A percentile compares a stretch with the other conserved stretches of the same genome.
These are phyloP conservation scores for Phytopythium vexans DNA, from an alignment of 352 stramenopile genomes.

Conservation along the genomic window DNA sequence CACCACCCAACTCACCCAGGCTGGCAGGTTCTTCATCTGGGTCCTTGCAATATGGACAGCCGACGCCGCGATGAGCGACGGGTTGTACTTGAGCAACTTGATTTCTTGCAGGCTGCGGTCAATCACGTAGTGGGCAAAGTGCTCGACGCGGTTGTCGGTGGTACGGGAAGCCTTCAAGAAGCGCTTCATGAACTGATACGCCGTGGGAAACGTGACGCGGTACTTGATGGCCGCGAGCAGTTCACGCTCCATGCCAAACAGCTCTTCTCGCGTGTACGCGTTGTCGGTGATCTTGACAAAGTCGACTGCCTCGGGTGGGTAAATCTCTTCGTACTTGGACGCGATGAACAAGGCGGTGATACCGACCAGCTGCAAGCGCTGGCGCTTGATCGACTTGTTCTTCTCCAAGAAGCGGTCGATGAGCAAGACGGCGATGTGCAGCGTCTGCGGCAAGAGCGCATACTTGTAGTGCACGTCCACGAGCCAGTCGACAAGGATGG, in stretches of 20 bases:
- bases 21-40: conserved; percentile 71
- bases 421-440: conserved; percentile 83
- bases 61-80: conserved; percentile 95
- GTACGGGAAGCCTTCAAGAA: conserved; percentile 82
- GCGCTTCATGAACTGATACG: conserved; percentile 85
- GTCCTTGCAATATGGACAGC: conserved; percentile 95
- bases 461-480: conserved; percentile 91
- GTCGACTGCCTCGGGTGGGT: conserved; percentile 90
- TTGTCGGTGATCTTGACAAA: conserved; percentile 98
- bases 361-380: conserved; percentile 94
- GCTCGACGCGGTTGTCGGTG: conserved; percentile 65
- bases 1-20: conserved; percentile 50
- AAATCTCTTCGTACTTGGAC: conserved; percentile 98
- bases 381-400: conserved; percentile 60
- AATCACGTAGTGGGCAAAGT: conserved; percentile 97
- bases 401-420: conserved; percentile 83
- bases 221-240: conserved; percentile 70
- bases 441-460: conserved; percentile 65
- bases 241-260: conserved; percentile 83
- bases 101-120: conserved; percentile 99
- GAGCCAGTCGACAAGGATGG: conserved; percentile 99
- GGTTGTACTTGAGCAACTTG: conserved; percentile 96
- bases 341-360: conserved; percentile 96
- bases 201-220: conserved; percentile 80
- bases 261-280: conserved; percentile 86